These are phyloP conservation scores for Oryza coarctata DNA, from an alignment of 176 grass and related monocot genomes.

Conservation along the genomic window DNA sequence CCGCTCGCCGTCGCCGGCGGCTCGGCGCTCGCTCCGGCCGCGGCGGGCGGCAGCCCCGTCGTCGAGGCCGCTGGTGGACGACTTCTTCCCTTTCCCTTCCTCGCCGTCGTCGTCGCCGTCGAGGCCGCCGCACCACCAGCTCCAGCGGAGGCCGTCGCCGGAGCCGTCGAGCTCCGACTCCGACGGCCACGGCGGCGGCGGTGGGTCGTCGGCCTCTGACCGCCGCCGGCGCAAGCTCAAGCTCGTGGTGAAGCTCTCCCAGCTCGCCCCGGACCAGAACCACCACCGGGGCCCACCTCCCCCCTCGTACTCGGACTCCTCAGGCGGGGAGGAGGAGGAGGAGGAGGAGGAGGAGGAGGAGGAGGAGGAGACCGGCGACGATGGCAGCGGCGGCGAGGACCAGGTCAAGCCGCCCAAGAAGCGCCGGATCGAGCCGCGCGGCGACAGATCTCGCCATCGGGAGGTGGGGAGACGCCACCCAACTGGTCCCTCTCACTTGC, in stretches of 20 bases:
- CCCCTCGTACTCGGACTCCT: constrained; percentile 39
- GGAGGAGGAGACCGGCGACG: constrained; percentile 10
- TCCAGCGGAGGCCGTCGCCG: constrained; percentile 42
- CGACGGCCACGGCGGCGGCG: constrained; percentile 30
- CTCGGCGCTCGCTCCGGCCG: constrained; percentile 41
- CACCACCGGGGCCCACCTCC: constrained; percentile 45
- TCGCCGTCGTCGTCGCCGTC: constrained; percentile 44
- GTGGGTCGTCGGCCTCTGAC: constrained; percentile 44
- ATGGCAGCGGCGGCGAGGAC: constrained; percentile 57
- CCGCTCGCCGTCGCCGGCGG: constrained; percentile 53
- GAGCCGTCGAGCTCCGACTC: constrained; percentile 60
- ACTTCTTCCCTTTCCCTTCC: constrained; percentile 49
- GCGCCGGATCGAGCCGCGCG: constrained; percentile 67
- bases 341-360: constrained; percentile 13
- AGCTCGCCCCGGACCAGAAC: constrained; percentile 38
- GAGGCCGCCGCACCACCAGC: not conserved
- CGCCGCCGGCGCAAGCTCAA: constrained; percentile 71
- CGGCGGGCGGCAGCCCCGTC: constrained; percentile 48
- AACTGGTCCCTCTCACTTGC: constrained; percentile 11
- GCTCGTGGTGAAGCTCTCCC: constrained; percentile 73
- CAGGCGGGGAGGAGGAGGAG: constrained; percentile 37
- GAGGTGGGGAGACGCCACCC: constrained; percentile 24
- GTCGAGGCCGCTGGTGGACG: constrained; percentile 25
- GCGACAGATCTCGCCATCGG: constrained; percentile 58
- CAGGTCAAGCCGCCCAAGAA: constrained; percentile 87